Evolutionary conservation across 257 asterid species (phyloP).

Genomic region (Solanum tarapatanum): DNA sequence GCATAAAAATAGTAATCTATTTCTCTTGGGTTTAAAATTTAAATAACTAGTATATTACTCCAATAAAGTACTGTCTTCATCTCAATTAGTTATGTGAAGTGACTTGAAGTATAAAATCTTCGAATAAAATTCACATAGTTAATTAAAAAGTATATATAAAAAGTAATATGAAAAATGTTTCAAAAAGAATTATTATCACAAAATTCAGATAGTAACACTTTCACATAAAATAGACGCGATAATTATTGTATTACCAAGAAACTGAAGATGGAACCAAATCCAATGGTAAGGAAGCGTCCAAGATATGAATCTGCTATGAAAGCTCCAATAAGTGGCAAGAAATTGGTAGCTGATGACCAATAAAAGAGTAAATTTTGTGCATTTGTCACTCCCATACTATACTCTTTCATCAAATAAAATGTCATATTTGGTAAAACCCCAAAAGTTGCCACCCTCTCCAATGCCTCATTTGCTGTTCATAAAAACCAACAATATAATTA

Average conservation of each 20-base stretch:
- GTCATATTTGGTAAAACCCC: slow-evolving; percentile 26
- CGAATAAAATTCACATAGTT: too few relatives aligned
- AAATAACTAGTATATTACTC: too few relatives aligned
- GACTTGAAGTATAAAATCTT: neutral
- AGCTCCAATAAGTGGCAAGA: slow-evolving; percentile 59
- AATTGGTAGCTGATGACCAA: slow-evolving; percentile 59
- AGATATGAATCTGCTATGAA: slow-evolving; percentile 53
- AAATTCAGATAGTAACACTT: too few relatives aligned
- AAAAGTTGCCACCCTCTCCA: slow-evolving; percentile 52
- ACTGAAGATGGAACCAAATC: slow-evolving; percentile 43
- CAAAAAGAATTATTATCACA: too few relatives aligned
- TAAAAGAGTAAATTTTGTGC: slow-evolving; percentile 30
- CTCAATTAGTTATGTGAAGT: too few relatives aligned
- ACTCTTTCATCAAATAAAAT: slow-evolving; percentile 18
- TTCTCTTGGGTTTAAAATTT: too few relatives aligned
- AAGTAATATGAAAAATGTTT: too few relatives aligned
- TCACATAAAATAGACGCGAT: too few relatives aligned
- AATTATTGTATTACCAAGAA: slow-evolving; percentile 29
- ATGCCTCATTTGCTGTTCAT: slow-evolving; percentile 43
- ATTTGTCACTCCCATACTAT: slow-evolving; percentile 25
- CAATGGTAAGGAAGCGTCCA: slow-evolving; percentile 52
- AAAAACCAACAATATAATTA: neutral
- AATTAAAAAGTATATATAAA: too few relatives aligned
- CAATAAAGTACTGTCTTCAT: too few relatives aligned
- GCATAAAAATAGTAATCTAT: too few relatives aligned